Base-by-base conservation (phyloP, 805 yeast genomes). In the Candida maris region DNA sequence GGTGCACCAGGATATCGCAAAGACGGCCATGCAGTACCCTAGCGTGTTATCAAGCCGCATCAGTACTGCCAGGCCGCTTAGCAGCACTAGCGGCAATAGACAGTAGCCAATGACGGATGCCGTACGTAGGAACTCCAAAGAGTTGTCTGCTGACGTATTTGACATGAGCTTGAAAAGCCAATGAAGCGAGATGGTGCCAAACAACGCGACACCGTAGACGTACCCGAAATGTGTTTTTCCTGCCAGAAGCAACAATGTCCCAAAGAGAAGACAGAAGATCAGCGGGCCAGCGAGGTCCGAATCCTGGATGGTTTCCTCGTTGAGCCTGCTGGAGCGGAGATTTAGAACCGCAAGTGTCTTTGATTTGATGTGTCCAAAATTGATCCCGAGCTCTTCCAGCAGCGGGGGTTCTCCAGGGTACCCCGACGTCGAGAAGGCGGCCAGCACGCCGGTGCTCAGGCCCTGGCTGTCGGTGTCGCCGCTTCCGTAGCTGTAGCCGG, bases 211-310 rank as follows among this genome's bases (percentile, higher is more conserved):
- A 26, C 98, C 97, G 55, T 93, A 93, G 33, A 93, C 85, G 60
- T 93, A 93, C 2, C 97, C 97, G 57, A 93, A 93, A 59, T 93
- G 97, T 12, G 91, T 85, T 59, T 91, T 93, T 4, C 98, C 97
- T 1, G 95, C 81, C 29, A 89, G 68, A 34, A 91, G 65, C 36
- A 93, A 66, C 42, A 83, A 77, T 1, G 88, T 73, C 15, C 96
- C 98, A 56, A 91, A 91, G 38, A 87, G 61, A 35, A 93, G 66
- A 53, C 91, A 91, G 60, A 91, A 93, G 27, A 93, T 65, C 21
- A 93, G 70, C 1, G 98, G 98, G 1, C 98, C 98, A 0, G 97
- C 97, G 48, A 93, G 69, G 57, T 93, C 98, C 18, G 93, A 73
- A 61, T 91, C 98, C 35, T 80, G 78, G 77, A 86, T 75, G 23